Evolutionary conservation across 2,329 filamentous ascomycete species (phyloP), one percentile per base, ranked within the genome.

Genomic region (Sarocladium brachiariae): DNA sequence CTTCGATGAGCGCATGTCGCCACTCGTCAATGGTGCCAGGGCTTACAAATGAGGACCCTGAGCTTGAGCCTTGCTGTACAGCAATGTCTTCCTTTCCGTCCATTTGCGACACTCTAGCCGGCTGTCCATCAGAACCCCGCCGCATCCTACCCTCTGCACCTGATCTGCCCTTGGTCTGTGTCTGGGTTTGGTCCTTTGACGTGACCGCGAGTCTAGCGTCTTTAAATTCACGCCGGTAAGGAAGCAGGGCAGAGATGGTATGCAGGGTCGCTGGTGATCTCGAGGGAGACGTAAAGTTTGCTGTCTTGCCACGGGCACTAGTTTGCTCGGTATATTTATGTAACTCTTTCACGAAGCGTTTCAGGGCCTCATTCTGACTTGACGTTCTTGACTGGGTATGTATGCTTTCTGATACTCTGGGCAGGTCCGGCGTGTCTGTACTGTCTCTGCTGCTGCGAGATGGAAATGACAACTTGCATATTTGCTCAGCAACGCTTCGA

Each of bases 161-260:
- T 21, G n/a, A n/a, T n/a, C n/a, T n/a, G n/a, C n/a, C n/a, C n/a
- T n/a, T n/a, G n/a, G n/a, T 16, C n/a, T 24, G 9, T 23, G 18
- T 31, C 16, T 16, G 61, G 70, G 72, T 56, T 72, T 78, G 53
- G 55, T 66, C 54, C 41, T 63, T 63, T 31, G 78, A 80, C 10
- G 79, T 81, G 1, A 82, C 73, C 2, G 78, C 77, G 47, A 83
- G 66, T 1, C 78, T 77, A 50, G 75, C 77, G 51, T 70, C 70
- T 51, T 65, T 66, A 54, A 83, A 80, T 53, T 82, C 71, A 3
- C 71, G 65, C 43, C 70, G 72, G 57, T 75, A 82, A 2, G 78
- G 78, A 23, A 79, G 59, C 2, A 82, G 63, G 25, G 74, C 75
- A 23, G 72, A 68, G 16, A 82, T 67, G 2, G 79, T 81, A 52